Conservation (phyloP, 768 basidiomycete genomes). For the Paxillus involutus region DNA sequence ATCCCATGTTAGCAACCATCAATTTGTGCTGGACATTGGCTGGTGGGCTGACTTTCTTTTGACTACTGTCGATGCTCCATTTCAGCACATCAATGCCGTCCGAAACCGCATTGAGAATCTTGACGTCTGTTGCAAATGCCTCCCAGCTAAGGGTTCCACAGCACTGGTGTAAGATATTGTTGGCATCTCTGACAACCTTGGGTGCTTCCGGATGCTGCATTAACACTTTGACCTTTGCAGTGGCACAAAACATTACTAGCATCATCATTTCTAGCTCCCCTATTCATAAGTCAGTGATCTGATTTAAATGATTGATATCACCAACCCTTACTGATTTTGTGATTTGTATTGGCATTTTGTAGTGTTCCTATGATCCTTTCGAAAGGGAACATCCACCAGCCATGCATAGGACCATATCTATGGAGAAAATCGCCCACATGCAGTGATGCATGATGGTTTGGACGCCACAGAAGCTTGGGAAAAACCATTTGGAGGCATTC, state of each 20-base stretch:
- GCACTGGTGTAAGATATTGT: neutral
- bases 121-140: neutral
- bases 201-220: neutral
- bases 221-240: conserved; percentile 1
- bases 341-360: conserved; percentile 23
- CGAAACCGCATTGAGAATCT: neutral
- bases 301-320: neutral
- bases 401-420: conserved; percentile 32
- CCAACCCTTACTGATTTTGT: conserved; percentile 17
- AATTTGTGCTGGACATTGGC: neutral
- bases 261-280: conserved; percentile 8
- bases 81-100: neutral
- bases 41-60: neutral
- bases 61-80: neutral
- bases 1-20: neutral
- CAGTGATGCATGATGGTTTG: conserved; percentile 34
- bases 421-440: conserved; percentile 28
- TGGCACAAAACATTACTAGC: conserved; percentile 1
- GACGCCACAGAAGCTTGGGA: conserved; percentile 17
- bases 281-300: neutral
- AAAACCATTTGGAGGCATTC: conserved; percentile 14
- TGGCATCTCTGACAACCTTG: neutral
- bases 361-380: conserved; percentile 27
- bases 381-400: conserved; percentile 37
- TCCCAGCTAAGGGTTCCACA: neutral